phyloP scores from a whole-genome alignment of 495 filamentous ascomycete species.

The Xylaria telfairii region DNA sequence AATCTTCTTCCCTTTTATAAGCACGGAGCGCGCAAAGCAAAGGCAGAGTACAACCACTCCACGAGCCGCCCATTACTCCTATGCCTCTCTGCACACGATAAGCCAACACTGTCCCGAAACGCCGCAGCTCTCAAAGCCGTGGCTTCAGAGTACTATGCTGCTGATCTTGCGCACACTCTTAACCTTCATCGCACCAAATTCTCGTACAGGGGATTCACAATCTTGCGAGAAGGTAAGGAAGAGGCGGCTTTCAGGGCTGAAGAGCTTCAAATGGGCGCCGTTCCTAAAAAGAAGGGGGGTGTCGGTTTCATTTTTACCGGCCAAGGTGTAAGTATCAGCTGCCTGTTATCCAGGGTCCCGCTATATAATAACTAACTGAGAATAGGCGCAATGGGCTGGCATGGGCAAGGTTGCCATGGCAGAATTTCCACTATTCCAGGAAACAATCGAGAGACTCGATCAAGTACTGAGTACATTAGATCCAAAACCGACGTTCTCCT shows the following conservation, averaged over 20 bases:
- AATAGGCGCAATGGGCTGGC: conserved; percentile 25
- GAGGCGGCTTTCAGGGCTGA: not conserved
- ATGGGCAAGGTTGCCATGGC: conserved; percentile 28
- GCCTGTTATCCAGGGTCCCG: not conserved
- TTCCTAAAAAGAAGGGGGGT: not conserved
- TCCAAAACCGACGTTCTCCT: conserved; percentile 23
- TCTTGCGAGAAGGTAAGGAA: conserved; percentile 1
- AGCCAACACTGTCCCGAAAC: not conserved
- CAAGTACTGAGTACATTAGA: not conserved
- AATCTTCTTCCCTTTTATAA: not conserved
- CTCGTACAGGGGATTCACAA: conserved; percentile 1
- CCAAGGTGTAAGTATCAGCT: conserved; percentile 37
- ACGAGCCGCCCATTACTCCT: not conserved
- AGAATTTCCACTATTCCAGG: conserved; percentile 21
- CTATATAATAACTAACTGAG: not conserved
- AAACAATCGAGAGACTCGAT: conserved; percentile 23
- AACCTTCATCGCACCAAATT: not conserved
- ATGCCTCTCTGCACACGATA: not conserved
- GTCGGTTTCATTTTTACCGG: conserved; percentile 41
- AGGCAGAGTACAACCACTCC: not conserved
- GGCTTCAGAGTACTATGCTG: not conserved
- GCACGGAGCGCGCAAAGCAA: not conserved
- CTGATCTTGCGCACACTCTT: not conserved
- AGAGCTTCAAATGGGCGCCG: conserved; percentile 31
- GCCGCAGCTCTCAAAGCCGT: not conserved